Evolutionary conservation across 352 stramenopile species (phyloP).

Genomic region (Peronospora belbahrii): DNA sequence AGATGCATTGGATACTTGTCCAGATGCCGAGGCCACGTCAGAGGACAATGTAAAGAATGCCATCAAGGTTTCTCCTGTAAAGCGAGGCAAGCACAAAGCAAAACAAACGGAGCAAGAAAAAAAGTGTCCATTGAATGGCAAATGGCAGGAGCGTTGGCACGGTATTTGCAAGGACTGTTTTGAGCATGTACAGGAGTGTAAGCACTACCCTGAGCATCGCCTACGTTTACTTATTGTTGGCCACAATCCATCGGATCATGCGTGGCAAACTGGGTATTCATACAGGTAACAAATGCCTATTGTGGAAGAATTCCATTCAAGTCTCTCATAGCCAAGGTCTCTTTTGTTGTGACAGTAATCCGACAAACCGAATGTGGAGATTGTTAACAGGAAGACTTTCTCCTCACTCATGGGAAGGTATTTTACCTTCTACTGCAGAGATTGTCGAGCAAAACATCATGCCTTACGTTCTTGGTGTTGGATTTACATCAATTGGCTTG

Average conservation of each 20-base stretch:
- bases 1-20: not conserved
- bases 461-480: constrained; percentile 51
- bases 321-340: not conserved
- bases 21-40: not conserved
- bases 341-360: constrained; percentile 45
- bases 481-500: constrained; percentile 77
- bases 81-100: constrained; percentile 11
- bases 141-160: constrained; percentile 83
- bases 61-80: not conserved
- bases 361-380: constrained; percentile 86
- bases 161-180: constrained; percentile 72
- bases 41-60: not conserved
- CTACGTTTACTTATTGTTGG: constrained; percentile 81
- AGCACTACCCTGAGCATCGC: constrained; percentile 50
- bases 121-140: constrained; percentile 8
- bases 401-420: constrained; percentile 45
- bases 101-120: constrained; percentile 1
- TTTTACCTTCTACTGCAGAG: constrained; percentile 44
- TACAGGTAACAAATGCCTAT: constrained; percentile 35
- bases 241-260: constrained; percentile 86
- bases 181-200: constrained; percentile 34
- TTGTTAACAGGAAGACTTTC: constrained; percentile 63
- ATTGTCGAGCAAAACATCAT: constrained; percentile 73
- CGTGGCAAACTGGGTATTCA: constrained; percentile 67
- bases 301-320: not conserved